phyloP scores from a whole-genome alignment of 2,329 filamentous ascomycete species.

The Alternaria metachromatica region DNA sequence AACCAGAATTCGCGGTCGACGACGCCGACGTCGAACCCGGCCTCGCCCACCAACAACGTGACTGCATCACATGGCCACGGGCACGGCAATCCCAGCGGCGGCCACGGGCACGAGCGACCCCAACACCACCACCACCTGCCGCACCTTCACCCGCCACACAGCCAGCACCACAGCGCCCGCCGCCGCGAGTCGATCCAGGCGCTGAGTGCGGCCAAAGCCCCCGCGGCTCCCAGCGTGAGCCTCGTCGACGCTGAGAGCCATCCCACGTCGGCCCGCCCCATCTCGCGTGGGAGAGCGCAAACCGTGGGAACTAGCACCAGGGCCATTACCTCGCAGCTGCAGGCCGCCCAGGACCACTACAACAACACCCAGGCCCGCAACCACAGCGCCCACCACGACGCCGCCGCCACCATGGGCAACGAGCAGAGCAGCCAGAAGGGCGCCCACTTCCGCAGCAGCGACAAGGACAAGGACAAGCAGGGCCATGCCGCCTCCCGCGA shows the following conservation, averaged over 20 bases:
- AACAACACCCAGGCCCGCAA: conserved; percentile 12
- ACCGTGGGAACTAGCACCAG: conserved; percentile 28
- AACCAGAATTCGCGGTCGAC: conserved; percentile 43
- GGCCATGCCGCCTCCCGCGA: conserved; percentile 14
- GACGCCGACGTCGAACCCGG: conserved; percentile 30
- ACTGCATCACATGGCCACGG: conserved; percentile 28
- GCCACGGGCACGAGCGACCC: conserved; percentile 7
- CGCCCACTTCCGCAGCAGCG: conserved; percentile 3
- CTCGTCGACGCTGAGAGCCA: conserved; percentile 47
- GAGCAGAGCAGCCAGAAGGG: conserved; percentile 47
- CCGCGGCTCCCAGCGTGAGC: conserved; percentile 47
- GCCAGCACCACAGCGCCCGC: conserved; percentile 36
- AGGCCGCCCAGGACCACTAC: conserved; percentile 40
- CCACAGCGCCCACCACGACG: background rate
- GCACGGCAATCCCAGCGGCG: background rate
- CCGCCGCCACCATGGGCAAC: conserved; percentile 46
- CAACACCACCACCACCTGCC: conserved; percentile 14
- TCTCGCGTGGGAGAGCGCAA: conserved; percentile 39
- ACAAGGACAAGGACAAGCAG: conserved; percentile 7
- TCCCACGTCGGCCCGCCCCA: conserved; percentile 32
- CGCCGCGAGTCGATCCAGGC: conserved; percentile 51
- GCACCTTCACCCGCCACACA: conserved; percentile 21
- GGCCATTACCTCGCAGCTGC: conserved; percentile 37
- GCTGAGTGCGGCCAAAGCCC: conserved; percentile 45
- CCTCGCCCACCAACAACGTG: conserved; percentile 29